phyloP scores from a whole-genome alignment of 2,329 filamentous ascomycete species.

The Dichotomopilus funicola region DNA sequence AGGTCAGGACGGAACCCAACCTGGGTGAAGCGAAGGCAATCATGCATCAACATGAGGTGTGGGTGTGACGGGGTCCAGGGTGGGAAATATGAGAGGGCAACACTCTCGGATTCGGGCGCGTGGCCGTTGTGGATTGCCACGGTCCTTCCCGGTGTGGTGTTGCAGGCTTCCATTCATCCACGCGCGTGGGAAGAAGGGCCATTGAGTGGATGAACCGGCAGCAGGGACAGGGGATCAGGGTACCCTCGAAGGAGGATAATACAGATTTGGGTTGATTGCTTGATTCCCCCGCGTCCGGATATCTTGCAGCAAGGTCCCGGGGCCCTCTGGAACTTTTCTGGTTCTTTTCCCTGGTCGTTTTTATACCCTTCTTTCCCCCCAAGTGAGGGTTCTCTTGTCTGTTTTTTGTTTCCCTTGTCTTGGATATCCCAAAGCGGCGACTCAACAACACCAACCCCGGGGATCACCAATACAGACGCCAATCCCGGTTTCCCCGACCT shows the following conservation, averaged over 20 bases:
- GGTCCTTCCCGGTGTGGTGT: not conserved
- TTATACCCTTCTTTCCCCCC: not conserved
- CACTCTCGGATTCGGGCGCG: not conserved
- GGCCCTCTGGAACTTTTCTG: not conserved
- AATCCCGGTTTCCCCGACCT: not conserved
- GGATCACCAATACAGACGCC: not conserved
- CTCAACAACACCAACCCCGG: not conserved
- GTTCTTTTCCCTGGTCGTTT: not conserved
- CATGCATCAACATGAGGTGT: too few relatives aligned
- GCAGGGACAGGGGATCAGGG: not conserved
- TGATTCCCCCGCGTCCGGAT: constrained; percentile 3
- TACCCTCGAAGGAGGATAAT: not conserved
- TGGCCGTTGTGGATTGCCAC: constrained; percentile 4
- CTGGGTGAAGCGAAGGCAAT: too few relatives aligned
- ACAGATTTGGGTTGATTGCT: not conserved
- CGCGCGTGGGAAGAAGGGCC: constrained; percentile 1
- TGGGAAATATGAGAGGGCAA: not conserved
- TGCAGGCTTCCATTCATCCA: constrained; percentile 9
- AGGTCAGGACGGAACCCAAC: too few relatives aligned
- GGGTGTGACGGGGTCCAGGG: not conserved
- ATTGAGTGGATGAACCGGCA: not conserved
- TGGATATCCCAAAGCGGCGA: too few relatives aligned
- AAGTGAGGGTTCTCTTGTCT: too few relatives aligned
- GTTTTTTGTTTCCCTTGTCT: too few relatives aligned
- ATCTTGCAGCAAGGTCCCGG: not conserved